Percentiles rank a stretch among this genome's conserved stretches.
Conservation (phyloP, 1,284 basidiomycete species). For the Ustilago cynodontis region DNA sequence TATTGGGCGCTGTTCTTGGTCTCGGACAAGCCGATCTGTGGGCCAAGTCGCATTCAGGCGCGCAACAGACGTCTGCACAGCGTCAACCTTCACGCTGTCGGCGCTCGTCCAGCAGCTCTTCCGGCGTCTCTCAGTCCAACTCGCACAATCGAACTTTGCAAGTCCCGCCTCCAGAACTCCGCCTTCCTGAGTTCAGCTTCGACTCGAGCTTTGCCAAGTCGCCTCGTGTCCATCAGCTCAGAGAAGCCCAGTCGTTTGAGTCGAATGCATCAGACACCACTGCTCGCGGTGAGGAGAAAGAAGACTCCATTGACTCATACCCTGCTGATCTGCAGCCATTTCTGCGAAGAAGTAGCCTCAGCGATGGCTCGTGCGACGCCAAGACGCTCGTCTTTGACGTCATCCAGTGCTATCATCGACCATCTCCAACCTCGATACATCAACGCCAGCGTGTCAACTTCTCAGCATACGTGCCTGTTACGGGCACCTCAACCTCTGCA, state of each 20-base stretch:
- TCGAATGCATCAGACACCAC: conserved; percentile 46
- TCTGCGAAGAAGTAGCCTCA: not conserved
- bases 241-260: conserved; percentile 53
- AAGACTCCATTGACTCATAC: conserved; percentile 15
- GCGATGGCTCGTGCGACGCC: not conserved
- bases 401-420: conserved; percentile 48
- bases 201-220: conserved; percentile 25
- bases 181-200: conserved; percentile 41
- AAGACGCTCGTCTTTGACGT: conserved; percentile 55
- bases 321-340: conserved; percentile 35
- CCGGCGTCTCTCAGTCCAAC: conserved; percentile 7
- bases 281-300: conserved; percentile 23
- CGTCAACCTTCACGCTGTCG: conserved; percentile 1
- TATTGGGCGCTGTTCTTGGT: conserved; percentile 64
- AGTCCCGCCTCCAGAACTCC: conserved; percentile 24
- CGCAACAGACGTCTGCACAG: not conserved
- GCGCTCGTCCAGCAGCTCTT: conserved; percentile 36
- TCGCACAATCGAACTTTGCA: not conserved
- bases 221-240: conserved; percentile 39
- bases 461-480: conserved; percentile 1
- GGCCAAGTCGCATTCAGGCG: conserved; percentile 13
- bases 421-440: not conserved
- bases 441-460: not conserved
- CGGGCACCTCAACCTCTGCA: not conserved
- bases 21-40: conserved; percentile 44